These are phyloP conservation scores for Metroxylon sagu DNA, from an alignment of 176 grass and related monocot genomes.

Conservation along the genomic window DNA sequence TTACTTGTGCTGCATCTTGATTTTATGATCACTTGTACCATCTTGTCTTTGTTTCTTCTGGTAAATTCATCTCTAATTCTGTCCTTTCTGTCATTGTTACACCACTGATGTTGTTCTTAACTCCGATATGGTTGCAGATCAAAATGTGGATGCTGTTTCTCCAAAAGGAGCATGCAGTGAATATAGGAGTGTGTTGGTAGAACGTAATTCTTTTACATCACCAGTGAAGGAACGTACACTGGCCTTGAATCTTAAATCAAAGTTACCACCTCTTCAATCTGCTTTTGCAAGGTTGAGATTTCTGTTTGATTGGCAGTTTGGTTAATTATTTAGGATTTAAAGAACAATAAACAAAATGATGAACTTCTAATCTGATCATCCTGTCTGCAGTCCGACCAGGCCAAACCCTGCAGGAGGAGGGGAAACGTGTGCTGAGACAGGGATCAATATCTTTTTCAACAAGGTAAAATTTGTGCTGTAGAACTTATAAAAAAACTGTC, in stretches of 20 bases:
- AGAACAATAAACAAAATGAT: too few species aligned
- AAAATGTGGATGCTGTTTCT: slow-evolving; percentile 54
- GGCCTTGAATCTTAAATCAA: slow-evolving; percentile 50
- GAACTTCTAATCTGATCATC: neutral
- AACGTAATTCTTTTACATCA: slow-evolving; percentile 73
- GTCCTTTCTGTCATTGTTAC: too few species aligned
- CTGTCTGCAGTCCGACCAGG: slow-evolving; percentile 76
- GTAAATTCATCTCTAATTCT: too few species aligned
- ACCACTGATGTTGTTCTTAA: too few species aligned
- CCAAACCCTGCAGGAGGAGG: slow-evolving; percentile 74
- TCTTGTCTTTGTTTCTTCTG: too few species aligned
- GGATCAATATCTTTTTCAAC: slow-evolving; percentile 85
- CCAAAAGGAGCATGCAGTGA: slow-evolving; percentile 90
- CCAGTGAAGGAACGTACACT: slow-evolving; percentile 53
- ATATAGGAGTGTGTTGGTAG: slow-evolving; percentile 61
- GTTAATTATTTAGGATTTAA: slow-evolving; percentile 16
- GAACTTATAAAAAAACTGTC: neutral
- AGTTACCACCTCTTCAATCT: slow-evolving; percentile 81
- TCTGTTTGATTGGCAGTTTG: slow-evolving; percentile 4
- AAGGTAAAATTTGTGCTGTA: slow-evolving; percentile 36
- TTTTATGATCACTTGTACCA: too few species aligned
- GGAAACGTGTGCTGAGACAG: slow-evolving; percentile 89
- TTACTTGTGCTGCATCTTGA: too few species aligned
- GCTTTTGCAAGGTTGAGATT: slow-evolving; percentile 75
- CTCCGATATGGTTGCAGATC: slow-evolving; percentile 34